Evolutionary conservation across 140 eudicot genomes (phyloP), one percentile per base, ranked within the genome.

Genomic region (Senecio squalidus): DNA sequence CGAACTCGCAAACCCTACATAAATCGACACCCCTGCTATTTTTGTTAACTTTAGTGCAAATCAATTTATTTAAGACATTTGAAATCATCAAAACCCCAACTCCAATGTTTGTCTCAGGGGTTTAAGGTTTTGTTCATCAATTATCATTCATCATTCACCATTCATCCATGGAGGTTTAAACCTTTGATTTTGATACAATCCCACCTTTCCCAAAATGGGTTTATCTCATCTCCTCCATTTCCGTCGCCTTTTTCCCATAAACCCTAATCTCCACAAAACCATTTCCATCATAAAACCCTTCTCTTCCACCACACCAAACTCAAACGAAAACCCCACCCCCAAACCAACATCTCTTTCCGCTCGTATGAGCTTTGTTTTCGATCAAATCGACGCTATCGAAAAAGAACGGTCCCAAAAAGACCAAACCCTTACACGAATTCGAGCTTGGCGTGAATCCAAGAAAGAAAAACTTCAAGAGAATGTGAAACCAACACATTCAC

Each of bases 331-430:
- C n/a, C n/a, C 4, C 53, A 74, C 39, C 5, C 78, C 50, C 1
- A 87, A 92, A 58, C 95, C 99, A 44, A 24, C 93, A 3, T 84
- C 96, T 1, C 83, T 92, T n/a, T 87, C 99, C 1, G 74, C 99
- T 3, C 86, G 96, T 9, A 80, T 92, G 86, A 88, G 92, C 89
- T 92, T 92, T 20, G 88, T 92, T 2, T 92, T 92, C 76, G 99
- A 92, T 62, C 96, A 92, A 73, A 92, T 92, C 51, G 99, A 92
- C 23, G 82, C 84, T 31, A 87, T 92, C 34, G 96, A 92, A 50
- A 71, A 68, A 47, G 77, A 87, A 23, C 89, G 89, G 20, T 49
- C 89, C 2, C 89, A 92, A 53, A 84, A 92, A 13, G 96, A 92
- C 78, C 75, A 84, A 49, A 79, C 96, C 74, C 83, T 92, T 5